Base-by-base conservation (phyloP, 2,329 filamentous ascomycete species). In the Trichoderma arundinaceum region DNA sequence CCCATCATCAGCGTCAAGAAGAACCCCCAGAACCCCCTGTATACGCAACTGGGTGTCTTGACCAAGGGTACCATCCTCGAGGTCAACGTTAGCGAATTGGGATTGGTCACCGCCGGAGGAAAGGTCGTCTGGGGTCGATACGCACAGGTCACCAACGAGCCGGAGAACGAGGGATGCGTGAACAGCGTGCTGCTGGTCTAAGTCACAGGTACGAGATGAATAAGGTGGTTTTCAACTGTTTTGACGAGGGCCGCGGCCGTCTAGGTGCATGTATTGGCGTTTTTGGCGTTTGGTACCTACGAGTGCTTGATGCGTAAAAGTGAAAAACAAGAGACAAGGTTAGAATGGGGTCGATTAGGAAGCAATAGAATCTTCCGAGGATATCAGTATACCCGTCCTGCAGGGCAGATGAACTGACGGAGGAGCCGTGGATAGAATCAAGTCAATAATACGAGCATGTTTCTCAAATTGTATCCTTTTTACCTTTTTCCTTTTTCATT, bases 71-170 rank as follows among this genome's bases (percentile, higher is more conserved):
- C 81, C 0, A 77, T 83, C 57, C 88, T 94, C 74, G 94, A 98
- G 79, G 93, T 98, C 73, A 97, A 99, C 76, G 93, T 97, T 35
- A 91, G 87, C 65, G 95, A 99, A 77, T 80, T 98, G 69, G 95
- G 95, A 69, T 82, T 98, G 68, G 92, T 96, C 15, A 98, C 95
- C 2, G 90, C 94, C 1, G 89, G 88, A 68, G 95, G 95, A 69
- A 97, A 97, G 81, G 92, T 97, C 8, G 92, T 94, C 7, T 97
- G 94, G 94, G 93, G 92, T 71, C 85, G 92, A 71, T 95, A 89
- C 80, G 91, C 91, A 33, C 71, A 77, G 68, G 72, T 78, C 38
- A 80, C 77, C 6, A 85, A 84, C 74, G 82, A 81, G 70, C 79
- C 80, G 3, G 81, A 83, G 73, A 79, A 79, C 68, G 80, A 82